Percentiles rank a stretch among this genome's conserved stretches.
Evolutionary conservation across 176 grass and related monocot genomes (phyloP).

Genomic region (Eragrostis nindensis): DNA sequence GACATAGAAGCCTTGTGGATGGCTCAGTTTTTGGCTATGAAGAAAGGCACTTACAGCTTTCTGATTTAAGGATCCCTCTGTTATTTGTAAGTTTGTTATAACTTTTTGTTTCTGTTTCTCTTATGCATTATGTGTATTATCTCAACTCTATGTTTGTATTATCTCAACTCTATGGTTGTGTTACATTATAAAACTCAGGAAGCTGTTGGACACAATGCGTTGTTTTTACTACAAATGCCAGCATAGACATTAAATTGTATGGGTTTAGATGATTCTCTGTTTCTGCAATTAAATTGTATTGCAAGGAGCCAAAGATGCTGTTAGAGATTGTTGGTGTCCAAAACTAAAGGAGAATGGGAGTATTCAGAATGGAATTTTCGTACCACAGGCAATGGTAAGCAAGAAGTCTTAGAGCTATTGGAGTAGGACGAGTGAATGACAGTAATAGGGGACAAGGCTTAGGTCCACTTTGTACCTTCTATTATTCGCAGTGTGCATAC

Average conservation of each 20-base stretch:
- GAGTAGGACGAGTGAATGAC: not conserved
- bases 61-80: conserved; percentile 87
- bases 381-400: not conserved
- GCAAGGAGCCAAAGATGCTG: conserved; percentile 10
- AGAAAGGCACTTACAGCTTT: conserved; percentile 76
- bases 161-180: conserved; percentile 17
- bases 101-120: conserved; percentile 24
- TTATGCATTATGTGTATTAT: no score
- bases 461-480: not conserved
- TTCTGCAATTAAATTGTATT: conserved; percentile 26
- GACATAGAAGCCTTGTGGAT: conserved; percentile 39
- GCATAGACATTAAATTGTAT: not conserved
- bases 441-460: not conserved
- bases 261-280: not conserved
- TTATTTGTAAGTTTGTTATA: conserved; percentile 76
- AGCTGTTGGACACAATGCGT: conserved; percentile 3
- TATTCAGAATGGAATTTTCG: not conserved
- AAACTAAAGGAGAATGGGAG: not conserved
- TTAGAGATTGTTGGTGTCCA: not conserved
- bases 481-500: not conserved
- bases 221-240: conserved; percentile 15
- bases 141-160: no score
- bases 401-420: not conserved
- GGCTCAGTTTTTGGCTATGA: conserved; percentile 52
- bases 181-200: not conserved